A percentile compares a stretch with the other conserved stretches of the same genome.
Evolutionary conservation across 1,284 basidiomycete species (phyloP).

Genomic region (Hemileia vastatrix): DNA sequence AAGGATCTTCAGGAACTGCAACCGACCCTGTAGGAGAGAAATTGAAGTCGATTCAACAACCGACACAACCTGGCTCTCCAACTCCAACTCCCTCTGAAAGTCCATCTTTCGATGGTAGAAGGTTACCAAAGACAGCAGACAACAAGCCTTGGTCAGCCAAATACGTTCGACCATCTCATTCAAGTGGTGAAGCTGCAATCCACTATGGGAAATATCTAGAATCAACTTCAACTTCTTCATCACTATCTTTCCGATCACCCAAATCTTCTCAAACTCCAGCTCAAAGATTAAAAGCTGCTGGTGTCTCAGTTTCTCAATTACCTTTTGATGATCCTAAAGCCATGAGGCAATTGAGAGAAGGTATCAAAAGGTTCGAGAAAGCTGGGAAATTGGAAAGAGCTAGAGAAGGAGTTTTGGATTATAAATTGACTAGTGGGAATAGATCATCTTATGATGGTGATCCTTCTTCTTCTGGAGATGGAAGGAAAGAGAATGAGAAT

Average conservation of each 20-base stretch:
- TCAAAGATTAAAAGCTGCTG: too few relatives aligned
- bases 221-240: constrained; percentile 1
- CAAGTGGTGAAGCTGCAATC: constrained; percentile 23
- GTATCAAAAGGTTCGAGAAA: constrained; percentile 51
- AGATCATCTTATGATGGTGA: constrained; percentile 46
- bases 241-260: background rate
- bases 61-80: constrained; percentile 10
- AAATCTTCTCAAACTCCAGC: constrained; percentile 16
- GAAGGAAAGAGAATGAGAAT: background rate
- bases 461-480: constrained; percentile 34
- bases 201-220: constrained; percentile 31
- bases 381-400: constrained; percentile 57
- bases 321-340: constrained; percentile 53
- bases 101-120: constrained; percentile 27
- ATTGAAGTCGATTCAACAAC: constrained; percentile 26
- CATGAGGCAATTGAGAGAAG: constrained; percentile 51
- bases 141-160: constrained; percentile 36
- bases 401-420: constrained; percentile 64
- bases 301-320: too few relatives aligned
- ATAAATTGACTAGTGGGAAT: constrained; percentile 52
- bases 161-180: constrained; percentile 32
- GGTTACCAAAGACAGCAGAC: constrained; percentile 33
- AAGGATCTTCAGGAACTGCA: constrained; percentile 58
- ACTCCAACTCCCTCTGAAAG: background rate
- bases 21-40: constrained; percentile 42